These are phyloP conservation scores for Nicotiana noctiflora DNA, from an alignment of 257 asterid genomes.

Conservation along the genomic window DNA sequence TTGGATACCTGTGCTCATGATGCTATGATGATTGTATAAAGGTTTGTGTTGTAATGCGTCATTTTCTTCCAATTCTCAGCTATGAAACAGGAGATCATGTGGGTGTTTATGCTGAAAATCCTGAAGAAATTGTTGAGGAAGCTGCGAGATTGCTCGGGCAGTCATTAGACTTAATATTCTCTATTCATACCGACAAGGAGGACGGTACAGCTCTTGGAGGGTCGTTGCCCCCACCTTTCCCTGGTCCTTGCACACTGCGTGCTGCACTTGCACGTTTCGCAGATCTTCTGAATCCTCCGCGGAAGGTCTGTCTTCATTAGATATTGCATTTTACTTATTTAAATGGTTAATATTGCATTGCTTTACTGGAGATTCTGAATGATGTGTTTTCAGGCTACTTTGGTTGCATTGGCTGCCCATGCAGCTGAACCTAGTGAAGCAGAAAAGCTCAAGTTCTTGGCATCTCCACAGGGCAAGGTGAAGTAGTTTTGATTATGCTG, in stretches of 20 bases:
- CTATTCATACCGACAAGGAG: slow-evolving; percentile 56
- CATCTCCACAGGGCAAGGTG: slow-evolving; percentile 83
- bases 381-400: slow-evolving; percentile 43
- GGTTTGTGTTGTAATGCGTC: not conserved
- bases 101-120: slow-evolving; percentile 67
- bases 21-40: not conserved
- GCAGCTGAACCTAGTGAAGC: slow-evolving; percentile 59
- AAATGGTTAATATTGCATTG: not conserved
- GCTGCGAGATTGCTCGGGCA: slow-evolving; percentile 55
- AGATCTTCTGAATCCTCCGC: slow-evolving; percentile 68
- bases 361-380: not conserved
- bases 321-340: not conserved
- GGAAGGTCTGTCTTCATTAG: slow-evolving; percentile 33
- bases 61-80: slow-evolving; percentile 24
- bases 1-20: not conserved
- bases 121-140: slow-evolving; percentile 53
- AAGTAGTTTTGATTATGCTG: slow-evolving; percentile 3
- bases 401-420: slow-evolving; percentile 69
- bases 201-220: slow-evolving; percentile 64
- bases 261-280: slow-evolving; percentile 60
- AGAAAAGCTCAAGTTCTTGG: slow-evolving; percentile 54
- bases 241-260: slow-evolving; percentile 67
- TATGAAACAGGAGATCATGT: slow-evolving; percentile 84
- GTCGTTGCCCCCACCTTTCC: slow-evolving; percentile 64
- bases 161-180: slow-evolving; percentile 47